Evolutionary conservation across 345 rosid genomes (phyloP), one percentile per base, ranked within the genome.

Genomic region (Ricinus communis): DNA sequence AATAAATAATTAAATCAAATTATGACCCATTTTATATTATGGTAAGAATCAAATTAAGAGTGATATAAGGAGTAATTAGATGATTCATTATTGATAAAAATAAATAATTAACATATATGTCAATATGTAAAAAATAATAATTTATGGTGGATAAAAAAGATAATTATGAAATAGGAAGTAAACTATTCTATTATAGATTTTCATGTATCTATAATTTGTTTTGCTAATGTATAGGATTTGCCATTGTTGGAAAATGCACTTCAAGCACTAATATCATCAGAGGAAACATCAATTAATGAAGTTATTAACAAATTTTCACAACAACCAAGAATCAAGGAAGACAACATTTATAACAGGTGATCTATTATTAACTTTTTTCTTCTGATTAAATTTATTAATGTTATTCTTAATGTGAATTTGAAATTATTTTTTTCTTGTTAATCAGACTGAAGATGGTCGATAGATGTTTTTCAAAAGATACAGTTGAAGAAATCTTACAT

Each of bases 401-500:
- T 7, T 24, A 21, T 53, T 8, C 6, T 52, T n/a, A 19, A 24
- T 11, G 8, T 52, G 27, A 53, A 1, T 22, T 9, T 55, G 27
- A 4, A 9, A 19, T 50, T 0, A 18, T 50, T 6, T 50, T 19
- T 19, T 0, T 22, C 5, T 55, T 43, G 47, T 43, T 55, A 65
- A 65, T 46, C 28, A 65, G 68, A 27, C 47, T 65, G 68, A 55
- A 65, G 55, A 43, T 27, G 4, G 28, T 65, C 22, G 47, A 65
- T 25, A 47, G 27, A 65, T 65, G 68, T 27, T 65, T 65, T 55
- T 65, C 55, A 2, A 47, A 65, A 65, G 55, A 65, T 3, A 15
- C 40, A 1, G 55, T 65, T 47, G 68, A 65, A 16, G 68, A 65
- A 16, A 65, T 65, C 33, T 65, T 65, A 46, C 9, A 27, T 15